phyloP scores from a whole-genome alignment of 805 yeast species.

The Candida anglica region DNA sequence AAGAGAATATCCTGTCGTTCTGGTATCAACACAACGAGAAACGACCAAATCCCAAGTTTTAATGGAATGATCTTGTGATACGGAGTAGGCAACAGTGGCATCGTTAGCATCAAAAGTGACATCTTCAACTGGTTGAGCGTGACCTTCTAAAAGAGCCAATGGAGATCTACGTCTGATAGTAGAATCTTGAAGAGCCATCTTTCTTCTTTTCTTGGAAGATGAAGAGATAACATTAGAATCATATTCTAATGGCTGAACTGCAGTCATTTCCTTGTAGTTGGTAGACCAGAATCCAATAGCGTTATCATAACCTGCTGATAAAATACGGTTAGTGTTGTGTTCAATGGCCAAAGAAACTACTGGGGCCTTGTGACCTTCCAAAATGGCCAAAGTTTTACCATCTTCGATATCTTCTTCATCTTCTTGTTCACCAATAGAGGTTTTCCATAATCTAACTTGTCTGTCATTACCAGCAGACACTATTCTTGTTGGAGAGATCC shows the following conservation, averaged over 20 bases:
- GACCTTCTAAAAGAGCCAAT: conserved; percentile 73
- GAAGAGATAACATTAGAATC: conserved; percentile 56
- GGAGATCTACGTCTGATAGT: conserved; percentile 80
- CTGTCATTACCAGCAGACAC: conserved; percentile 89
- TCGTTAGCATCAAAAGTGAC: conserved; percentile 73
- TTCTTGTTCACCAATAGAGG: conserved; percentile 40
- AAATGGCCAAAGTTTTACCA: conserved; percentile 76
- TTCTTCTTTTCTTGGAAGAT: conserved; percentile 85
- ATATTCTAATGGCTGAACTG: conserved; percentile 44
- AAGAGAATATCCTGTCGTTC: conserved; percentile 80
- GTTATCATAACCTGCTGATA: conserved; percentile 83
- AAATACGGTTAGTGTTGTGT: conserved; percentile 50
- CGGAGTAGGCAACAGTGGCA: conserved; percentile 83
- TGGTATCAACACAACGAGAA: conserved; percentile 78
- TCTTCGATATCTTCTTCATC: conserved; percentile 44
- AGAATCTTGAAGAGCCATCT: conserved; percentile 72
- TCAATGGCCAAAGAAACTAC: conserved; percentile 74
- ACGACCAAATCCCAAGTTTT: conserved; percentile 97
- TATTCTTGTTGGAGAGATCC: conserved; percentile 70
- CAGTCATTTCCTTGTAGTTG: conserved; percentile 73
- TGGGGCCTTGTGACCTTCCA: conserved; percentile 88
- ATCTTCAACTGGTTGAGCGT: conserved; percentile 82
- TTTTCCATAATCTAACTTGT: conserved; percentile 83
- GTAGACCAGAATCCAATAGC: conserved; percentile 88
- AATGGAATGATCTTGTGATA: conserved; percentile 91